Evolutionary conservation across 2,329 filamentous ascomycete species (phyloP).

Genomic region (Aspergillus sp.): DNA sequence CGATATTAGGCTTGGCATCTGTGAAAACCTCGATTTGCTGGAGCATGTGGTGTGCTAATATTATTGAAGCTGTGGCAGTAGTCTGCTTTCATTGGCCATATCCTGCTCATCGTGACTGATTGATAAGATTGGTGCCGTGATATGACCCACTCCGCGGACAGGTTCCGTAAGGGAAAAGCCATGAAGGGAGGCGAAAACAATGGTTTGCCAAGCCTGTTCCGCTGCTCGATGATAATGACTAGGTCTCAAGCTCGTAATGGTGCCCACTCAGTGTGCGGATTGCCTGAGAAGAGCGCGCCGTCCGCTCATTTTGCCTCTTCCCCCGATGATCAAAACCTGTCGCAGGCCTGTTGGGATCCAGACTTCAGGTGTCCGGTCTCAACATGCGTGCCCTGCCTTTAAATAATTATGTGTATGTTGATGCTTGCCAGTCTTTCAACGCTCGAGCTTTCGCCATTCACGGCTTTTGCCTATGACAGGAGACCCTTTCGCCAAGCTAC

Average conservation of each 20-base stretch:
- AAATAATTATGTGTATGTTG: too few relatives aligned
- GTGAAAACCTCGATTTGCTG: neutral
- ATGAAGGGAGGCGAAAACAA: neutral
- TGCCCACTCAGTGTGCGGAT: neutral
- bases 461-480: too few relatives aligned
- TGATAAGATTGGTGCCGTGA: slow-evolving; percentile 6
- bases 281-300: neutral
- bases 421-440: too few relatives aligned
- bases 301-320: neutral
- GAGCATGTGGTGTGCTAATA: neutral
- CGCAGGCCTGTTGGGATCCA: neutral
- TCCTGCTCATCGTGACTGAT: neutral
- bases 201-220: neutral
- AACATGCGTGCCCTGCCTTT: too few relatives aligned
- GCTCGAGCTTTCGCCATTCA: too few relatives aligned
- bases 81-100: neutral
- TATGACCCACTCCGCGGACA: slow-evolving; percentile 1
- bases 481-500: too few relatives aligned
- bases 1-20: neutral
- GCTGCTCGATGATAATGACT: neutral
- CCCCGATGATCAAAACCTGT: neutral
- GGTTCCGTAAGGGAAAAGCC: neutral
- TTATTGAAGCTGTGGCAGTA: neutral
- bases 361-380: too few relatives aligned
- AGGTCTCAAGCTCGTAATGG: neutral